Evolutionary conservation across 345 rosid species (phyloP).

Genomic region (Euphorbia peplus): DNA sequence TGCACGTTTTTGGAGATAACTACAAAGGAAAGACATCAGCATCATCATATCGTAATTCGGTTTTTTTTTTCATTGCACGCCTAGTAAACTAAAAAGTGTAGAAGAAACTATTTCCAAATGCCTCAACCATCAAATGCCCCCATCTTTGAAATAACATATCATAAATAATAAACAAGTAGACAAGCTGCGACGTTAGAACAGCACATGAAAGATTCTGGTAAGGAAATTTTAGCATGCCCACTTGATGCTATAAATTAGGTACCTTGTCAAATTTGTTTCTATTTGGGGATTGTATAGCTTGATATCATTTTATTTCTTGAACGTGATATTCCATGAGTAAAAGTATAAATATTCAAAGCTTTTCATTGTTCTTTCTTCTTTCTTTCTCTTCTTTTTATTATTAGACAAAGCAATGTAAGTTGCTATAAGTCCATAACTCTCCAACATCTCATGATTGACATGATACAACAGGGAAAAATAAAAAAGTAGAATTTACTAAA

Average conservation of each 20-base stretch:
- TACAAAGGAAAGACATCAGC: slow-evolving; percentile 36
- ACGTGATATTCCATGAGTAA: not conserved
- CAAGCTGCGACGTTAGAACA: not conserved
- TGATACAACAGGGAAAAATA: not conserved
- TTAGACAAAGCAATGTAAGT: not conserved
- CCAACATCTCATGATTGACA: not conserved
- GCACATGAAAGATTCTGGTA: not conserved
- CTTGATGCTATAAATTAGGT: not conserved
- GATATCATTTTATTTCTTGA: not conserved
- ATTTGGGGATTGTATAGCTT: not conserved
- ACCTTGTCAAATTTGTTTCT: not conserved
- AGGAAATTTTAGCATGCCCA: not conserved
- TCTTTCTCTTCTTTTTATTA: not conserved
- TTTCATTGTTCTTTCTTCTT: not conserved
- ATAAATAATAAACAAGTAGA: slow-evolving; percentile 3
- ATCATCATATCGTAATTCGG: slow-evolving; percentile 12
- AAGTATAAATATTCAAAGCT: not conserved
- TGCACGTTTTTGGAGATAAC: slow-evolving; percentile 79
- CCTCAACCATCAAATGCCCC: not conserved
- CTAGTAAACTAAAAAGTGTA: slow-evolving; percentile 9
- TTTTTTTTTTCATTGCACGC: not conserved
- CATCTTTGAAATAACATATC: not conserved
- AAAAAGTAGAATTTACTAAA: not conserved
- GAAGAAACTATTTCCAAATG: slow-evolving; percentile 1
- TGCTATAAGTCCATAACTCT: not conserved